Evolutionary conservation across 352 stramenopile genomes (phyloP), one percentile per base, ranked within the genome.

Genomic region (Phytophthora aleatoria): DNA sequence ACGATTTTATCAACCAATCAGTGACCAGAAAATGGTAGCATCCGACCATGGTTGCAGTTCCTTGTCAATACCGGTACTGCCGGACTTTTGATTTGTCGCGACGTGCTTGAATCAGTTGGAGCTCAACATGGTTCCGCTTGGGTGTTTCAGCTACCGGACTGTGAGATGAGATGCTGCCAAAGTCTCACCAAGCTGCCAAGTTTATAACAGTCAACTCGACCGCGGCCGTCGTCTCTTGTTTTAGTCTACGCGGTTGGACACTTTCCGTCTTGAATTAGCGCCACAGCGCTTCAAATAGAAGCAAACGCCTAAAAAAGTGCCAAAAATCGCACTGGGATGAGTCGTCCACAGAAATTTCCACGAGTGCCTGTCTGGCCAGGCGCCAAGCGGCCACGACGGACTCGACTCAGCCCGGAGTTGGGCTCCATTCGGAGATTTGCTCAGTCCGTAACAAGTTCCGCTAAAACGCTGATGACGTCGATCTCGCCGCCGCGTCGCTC

Each of bases 401-500:
- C 42, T 41, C 39, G 51, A 9, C 33, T 27, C 6, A 20, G 20
- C 20, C 20, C 20, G 0, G 0, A 20, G 20, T 1, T 20, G 20
- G 20, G 20, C 20, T 20, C 20, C 63, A 71, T 58, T 71, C 35
- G 10, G 52, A 57, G 50, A 67, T 67, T 67, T n/a, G 26, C 49
- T 31, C 30, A 8, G 45, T 43, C 26, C 45, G 53, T 57, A 57
- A 42, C 61, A 68, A 63, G 38, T 57, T 35, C 1, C 35, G 6
- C 31, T 53, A 9, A 12, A 20, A 41, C 3, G 6, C 15, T 6
- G 9, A 69, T 69, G 61, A 54, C 48, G 30, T 44, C 53, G 13
- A 16, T 69, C 33, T 55, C 56, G 35, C 45, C 42, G 11, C 52
- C 20, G 26, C 41, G 58, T 15, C 57, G 33, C 15, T 63, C 59